phyloP scores from a whole-genome alignment of 192 early-diverging fungal genomes.

The Coemansia sp. region DNA sequence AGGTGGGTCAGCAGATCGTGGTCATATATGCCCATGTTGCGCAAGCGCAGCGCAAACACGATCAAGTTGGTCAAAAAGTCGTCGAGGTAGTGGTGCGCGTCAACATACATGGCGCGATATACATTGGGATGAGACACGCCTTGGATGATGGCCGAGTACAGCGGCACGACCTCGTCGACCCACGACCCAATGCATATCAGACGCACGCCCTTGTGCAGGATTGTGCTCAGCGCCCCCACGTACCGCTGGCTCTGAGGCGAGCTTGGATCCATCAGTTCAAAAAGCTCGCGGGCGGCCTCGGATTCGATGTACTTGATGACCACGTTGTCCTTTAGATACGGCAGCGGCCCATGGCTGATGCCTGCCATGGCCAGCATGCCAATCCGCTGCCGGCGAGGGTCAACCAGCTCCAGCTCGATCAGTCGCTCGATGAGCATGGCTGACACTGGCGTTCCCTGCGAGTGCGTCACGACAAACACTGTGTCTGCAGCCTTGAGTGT shows the following conservation, averaged over 20 bases:
- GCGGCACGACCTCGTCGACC: constrained; percentile 97
- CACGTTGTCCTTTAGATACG: constrained; percentile 77
- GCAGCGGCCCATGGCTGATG: constrained; percentile 89
- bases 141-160: constrained; percentile 77
- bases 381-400: constrained; percentile 70
- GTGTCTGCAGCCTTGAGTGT: constrained; percentile 61
- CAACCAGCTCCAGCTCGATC: constrained; percentile 67
- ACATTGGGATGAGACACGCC: constrained; percentile 77
- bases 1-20: constrained; percentile 86
- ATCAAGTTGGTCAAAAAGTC: constrained; percentile 90
- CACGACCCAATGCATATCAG: constrained; percentile 80
- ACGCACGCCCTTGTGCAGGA: constrained; percentile 73
- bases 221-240: constrained; percentile 65
- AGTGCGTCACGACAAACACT: constrained; percentile 90
- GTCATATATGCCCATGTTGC: constrained; percentile 88
- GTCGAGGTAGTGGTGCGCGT: constrained; percentile 76
- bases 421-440: constrained; percentile 76
- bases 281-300: constrained; percentile 89
- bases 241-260: constrained; percentile 72
- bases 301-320: constrained; percentile 90
- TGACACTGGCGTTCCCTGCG: constrained; percentile 92
- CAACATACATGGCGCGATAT: constrained; percentile 90
- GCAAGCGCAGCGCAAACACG: constrained; percentile 81
- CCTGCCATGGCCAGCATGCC: constrained; percentile 92
- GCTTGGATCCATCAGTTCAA: constrained; percentile 89